Evolutionary conservation across 192 early-diverging fungal genomes (phyloP), one percentile per base, ranked within the genome.

Genomic region (Podila verticillata): DNA sequence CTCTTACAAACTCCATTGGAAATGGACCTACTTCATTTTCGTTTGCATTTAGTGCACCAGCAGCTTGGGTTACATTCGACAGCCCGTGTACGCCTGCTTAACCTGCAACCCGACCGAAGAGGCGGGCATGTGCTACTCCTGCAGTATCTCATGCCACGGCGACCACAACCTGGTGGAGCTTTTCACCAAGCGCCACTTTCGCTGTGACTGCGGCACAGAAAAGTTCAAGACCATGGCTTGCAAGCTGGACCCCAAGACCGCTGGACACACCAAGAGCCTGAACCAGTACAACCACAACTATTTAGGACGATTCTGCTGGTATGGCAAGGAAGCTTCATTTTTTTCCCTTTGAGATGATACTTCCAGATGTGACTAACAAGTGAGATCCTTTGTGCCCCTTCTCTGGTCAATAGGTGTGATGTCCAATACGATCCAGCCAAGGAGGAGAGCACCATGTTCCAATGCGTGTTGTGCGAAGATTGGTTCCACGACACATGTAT

Each of bases 241-340:
- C 57, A 65, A 75, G 17, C 65, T 90, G 7, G 83, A 86, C 44
- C 31, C 78, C n/a, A 87, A 87, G 48, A 48, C 62, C 19, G 65
- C 63, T 12, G 84, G 78, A 31, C 56, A 82, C 13, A 48, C 60
- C 36, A 97, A 96, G 73, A 68, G 74, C 3, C 67, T 90, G 57
- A 98, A 98, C 83, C 69, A 65, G 31, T 97, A 98, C 85, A 90
- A 89, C 59, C 91, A 96, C 71, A 96, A 95, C 78, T 98, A 93
- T 74, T 73, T 84, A 48, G 95, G 95, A 15, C 75, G 83, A 57
- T 96, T 96, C 70, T 98, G 97, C 83, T 92, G 89, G 86, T 90
- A 82, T 6, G 75, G 48, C 51, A 54, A 26, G 6, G 20, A n/a
- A 4, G 7, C 35, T 67, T 39, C 49, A 10, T 65, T n/a, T 3